Percentiles rank a stretch among this genome's conserved stretches.
phyloP scores from a whole-genome alignment of 108 stramenopile species.

The Ochromonas danica region DNA sequence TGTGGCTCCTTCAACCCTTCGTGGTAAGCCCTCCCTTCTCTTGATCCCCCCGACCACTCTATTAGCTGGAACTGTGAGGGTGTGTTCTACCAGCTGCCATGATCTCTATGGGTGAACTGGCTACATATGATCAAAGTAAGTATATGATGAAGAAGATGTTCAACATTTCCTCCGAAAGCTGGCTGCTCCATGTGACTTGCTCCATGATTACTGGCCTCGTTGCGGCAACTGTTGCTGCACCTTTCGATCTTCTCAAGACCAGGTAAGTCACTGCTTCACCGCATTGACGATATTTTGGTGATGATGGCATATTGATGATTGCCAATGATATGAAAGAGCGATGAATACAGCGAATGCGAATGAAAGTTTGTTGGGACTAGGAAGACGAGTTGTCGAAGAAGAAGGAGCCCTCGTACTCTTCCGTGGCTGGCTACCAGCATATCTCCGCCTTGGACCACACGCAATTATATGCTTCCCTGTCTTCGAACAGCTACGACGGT shows the following conservation, averaged over 20 bases:
- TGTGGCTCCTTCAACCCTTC: neutral
- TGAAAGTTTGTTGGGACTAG: neutral
- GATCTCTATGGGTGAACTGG: constrained; percentile 9
- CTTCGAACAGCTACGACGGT: neutral
- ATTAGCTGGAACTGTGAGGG: neutral
- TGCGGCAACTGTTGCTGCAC: constrained; percentile 17
- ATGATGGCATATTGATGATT: too few relatives aligned
- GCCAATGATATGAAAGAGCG: too few relatives aligned
- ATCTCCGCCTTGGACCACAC: constrained; percentile 12
- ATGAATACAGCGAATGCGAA: neutral
- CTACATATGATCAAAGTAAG: constrained; percentile 4
- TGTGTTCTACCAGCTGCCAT: neutral
- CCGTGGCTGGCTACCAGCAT: constrained; percentile 11
- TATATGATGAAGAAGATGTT: neutral
- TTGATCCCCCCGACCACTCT: neutral
- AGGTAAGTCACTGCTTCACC: neutral
- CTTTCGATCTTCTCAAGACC: constrained; percentile 21
- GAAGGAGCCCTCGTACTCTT: constrained; percentile 3
- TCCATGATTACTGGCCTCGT: constrained; percentile 5
- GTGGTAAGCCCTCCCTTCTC: neutral
- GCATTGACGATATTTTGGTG: too few relatives aligned
- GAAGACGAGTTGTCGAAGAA: neutral
- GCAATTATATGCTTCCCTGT: constrained; percentile 3
- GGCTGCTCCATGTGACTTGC: neutral
- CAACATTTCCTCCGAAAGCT: neutral